Percentiles rank a stretch among this genome's conserved stretches.
phyloP scores from a whole-genome alignment of 371 early-diverging fungal genomes.

The Blastocladiella emersonii region DNA sequence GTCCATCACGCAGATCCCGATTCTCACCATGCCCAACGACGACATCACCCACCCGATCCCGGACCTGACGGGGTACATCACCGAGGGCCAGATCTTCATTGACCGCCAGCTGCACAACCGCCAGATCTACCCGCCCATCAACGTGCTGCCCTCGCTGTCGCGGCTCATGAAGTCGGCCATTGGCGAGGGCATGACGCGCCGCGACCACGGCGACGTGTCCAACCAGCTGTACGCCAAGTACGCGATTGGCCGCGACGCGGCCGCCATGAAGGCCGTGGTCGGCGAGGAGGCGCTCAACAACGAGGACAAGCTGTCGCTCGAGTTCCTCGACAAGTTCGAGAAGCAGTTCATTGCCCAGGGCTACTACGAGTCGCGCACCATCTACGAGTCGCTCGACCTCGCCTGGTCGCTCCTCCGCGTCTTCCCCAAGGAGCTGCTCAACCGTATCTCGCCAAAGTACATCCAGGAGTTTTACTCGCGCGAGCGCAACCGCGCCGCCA shows the following conservation, averaged over 20 bases:
- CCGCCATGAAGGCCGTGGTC: conserved; percentile 99
- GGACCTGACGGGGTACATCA: conserved; percentile 99
- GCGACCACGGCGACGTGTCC: conserved; percentile 99
- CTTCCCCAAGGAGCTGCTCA: conserved; percentile 99
- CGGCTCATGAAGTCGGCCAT: conserved; percentile 99
- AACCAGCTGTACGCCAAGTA: conserved; percentile 99
- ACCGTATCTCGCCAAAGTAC: conserved; percentile 96
- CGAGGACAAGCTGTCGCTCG: conserved; percentile 96
- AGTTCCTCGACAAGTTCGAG: conserved; percentile 99
- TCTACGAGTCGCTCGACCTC: conserved; percentile 93
- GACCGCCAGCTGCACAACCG: conserved; percentile 99
- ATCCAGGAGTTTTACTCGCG: conserved; percentile 91
- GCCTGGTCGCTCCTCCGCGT: conserved; percentile 98
- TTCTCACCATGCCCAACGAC: conserved; percentile 99
- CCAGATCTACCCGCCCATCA: conserved; percentile 99
- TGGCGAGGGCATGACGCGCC: conserved; percentile 98
- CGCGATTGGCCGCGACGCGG: conserved; percentile 99
- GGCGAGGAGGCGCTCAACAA: conserved; percentile 99
- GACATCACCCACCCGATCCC: conserved; percentile 99
- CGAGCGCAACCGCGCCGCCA: conserved; percentile 37
- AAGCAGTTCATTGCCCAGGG: conserved; percentile 96
- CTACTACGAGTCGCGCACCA: conserved; percentile 88
- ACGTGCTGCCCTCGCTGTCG: conserved; percentile 98
- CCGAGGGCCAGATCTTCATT: conserved; percentile 99
- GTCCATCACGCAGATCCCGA: conserved; percentile 99